Evolutionary conservation across 208 protist genomes (phyloP), one percentile per base, ranked within the genome.

Genomic region (Trypanosoma scelopori): DNA sequence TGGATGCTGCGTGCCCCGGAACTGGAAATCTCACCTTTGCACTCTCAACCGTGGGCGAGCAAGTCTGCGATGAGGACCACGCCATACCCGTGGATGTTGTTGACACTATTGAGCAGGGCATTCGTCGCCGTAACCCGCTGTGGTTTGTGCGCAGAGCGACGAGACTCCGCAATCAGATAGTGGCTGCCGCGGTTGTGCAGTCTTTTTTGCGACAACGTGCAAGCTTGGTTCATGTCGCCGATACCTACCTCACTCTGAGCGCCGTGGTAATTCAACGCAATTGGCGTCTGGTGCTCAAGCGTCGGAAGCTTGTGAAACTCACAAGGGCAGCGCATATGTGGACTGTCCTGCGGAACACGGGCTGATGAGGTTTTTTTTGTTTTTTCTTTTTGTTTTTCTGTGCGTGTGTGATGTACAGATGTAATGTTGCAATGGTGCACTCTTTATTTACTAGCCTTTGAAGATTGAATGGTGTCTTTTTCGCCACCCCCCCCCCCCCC

Each of bases 221-320:
- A 27, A 88, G 79, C 45, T 32, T 55, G n/a, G 50, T 69, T 6
- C 48, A 57, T 16, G 37, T 68, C 3, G 79, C 71, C 25, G 58
- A 61, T 22, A 68, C 52, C 9, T 82, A 79, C 42, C 55, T 66
- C 15, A 39, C 82, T 65, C 9, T 69, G 6, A 71, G 69, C 46
- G 81, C 81, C 22, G 55, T 32, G n/a, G 52, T 56, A 18, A 79
- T 88, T 51, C 85, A 87, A 58, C 53, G 69, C 22, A 55, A 41
- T 4, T 80, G 74, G 74, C 61, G 69, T 46, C 4, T 61, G 16
- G 23, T 65, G 13, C 39, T 58, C 9, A 60, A 52, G 37, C 50
- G 30, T 25, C 63, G 63, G 27, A 37, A 42, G 32, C 27, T 27
- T 16, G 30, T 55, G 13, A 28, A 65, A 3, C 45, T 23, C 12